Conservation (phyloP, 2,329 filamentous ascomycete species). For the Sporothrix protearum region DNA sequence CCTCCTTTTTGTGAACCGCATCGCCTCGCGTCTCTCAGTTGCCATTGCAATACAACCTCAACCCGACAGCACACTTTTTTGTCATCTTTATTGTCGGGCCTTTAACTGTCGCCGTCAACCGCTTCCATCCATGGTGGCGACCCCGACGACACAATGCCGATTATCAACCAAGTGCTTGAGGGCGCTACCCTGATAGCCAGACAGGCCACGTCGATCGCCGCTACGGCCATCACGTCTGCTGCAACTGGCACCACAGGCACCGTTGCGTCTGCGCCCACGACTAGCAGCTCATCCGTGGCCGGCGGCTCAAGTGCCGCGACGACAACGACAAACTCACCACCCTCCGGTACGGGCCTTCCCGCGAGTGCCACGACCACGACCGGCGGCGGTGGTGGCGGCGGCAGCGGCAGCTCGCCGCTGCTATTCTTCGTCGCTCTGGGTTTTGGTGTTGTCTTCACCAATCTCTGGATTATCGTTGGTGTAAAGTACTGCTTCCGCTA, state of each 20-base stretch:
- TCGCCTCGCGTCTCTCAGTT: constrained; percentile 10
- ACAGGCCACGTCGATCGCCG: constrained; percentile 28
- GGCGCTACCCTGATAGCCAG: constrained; percentile 32
- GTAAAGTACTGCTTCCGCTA: constrained; percentile 99
- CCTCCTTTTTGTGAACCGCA: background rate
- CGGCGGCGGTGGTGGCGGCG: background rate
- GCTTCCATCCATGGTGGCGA: background rate
- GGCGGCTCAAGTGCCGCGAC: background rate
- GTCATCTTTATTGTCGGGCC: background rate
- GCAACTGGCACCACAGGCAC: background rate
- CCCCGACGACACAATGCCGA: constrained; percentile 28
- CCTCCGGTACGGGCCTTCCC: constrained; percentile 12
- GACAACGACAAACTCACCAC: background rate
- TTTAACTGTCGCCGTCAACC: background rate
- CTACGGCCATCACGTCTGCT: constrained; percentile 10
- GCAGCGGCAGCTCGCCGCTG: constrained; percentile 41
- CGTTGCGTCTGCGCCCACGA: background rate
- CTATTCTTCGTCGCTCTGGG: constrained; percentile 59
- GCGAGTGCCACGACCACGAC: constrained; percentile 22
- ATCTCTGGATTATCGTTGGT: constrained; percentile 98
- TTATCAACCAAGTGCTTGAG: constrained; percentile 32
- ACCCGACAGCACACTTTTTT: background rate
- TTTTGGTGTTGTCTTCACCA: constrained; percentile 97
- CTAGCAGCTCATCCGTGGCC: background rate
- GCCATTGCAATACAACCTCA: background rate